These are phyloP conservation scores for Pyrenochaeta sp. DNA, from an alignment of 2,329 filamentous ascomycete genomes.

Conservation along the genomic window DNA sequence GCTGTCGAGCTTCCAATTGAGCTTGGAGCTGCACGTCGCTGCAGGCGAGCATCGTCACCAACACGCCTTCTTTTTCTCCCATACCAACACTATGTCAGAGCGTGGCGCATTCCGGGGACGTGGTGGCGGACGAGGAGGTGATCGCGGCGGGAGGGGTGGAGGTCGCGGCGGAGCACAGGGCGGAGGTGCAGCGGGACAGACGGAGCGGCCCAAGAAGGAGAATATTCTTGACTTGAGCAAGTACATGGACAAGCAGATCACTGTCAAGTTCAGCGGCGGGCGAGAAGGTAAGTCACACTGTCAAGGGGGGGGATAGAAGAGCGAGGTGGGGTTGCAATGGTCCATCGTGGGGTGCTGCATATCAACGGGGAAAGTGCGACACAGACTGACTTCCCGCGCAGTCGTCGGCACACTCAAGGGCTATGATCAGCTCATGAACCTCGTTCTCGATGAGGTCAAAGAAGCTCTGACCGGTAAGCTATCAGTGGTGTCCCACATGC, in stretches of 20 bases:
- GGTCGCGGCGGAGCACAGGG: conserved; percentile 50
- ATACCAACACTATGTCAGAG: conserved; percentile 60
- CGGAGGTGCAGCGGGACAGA: conserved; percentile 36
- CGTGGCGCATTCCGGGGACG: conserved; percentile 60
- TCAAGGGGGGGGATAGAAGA: neutral
- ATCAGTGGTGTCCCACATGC: neutral
- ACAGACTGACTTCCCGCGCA: conserved; percentile 49
- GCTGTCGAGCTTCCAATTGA: neutral
- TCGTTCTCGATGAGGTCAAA: conserved; percentile 93
- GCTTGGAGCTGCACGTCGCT: conserved; percentile 34
- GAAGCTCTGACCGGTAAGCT: conserved; percentile 83
- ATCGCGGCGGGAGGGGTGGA: conserved; percentile 55
- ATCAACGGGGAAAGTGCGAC: neutral
- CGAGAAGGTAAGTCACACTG: conserved; percentile 73
- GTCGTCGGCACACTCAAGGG: conserved; percentile 91
- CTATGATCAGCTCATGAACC: conserved; percentile 97
- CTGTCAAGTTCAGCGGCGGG: conserved; percentile 95
- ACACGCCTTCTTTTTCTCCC: conserved; percentile 16
- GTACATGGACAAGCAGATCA: conserved; percentile 97
- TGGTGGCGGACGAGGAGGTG: conserved; percentile 38
- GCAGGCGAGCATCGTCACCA: conserved; percentile 8
- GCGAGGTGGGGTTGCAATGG: neutral
- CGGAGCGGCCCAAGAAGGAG: conserved; percentile 92
- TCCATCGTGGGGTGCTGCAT: neutral
- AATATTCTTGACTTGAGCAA: conserved; percentile 95